These are phyloP conservation scores for Chlorella sp. DNA, from an alignment of 139 green algal species.

Conservation along the genomic window DNA sequence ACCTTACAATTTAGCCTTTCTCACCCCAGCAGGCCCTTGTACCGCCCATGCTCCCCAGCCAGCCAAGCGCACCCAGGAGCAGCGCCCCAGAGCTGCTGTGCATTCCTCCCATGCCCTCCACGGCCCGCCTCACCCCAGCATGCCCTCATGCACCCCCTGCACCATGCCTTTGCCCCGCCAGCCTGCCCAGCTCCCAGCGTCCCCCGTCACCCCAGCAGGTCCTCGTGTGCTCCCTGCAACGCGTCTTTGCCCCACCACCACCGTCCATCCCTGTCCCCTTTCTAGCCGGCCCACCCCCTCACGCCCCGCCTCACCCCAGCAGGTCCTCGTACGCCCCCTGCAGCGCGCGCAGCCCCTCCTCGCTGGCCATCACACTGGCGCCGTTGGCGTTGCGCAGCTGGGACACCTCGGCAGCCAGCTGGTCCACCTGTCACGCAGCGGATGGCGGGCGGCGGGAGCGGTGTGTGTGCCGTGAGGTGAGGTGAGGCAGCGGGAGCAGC, in stretches of 20 bases:
- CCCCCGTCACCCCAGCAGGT: no score
- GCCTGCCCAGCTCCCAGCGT: no score
- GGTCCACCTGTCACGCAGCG: conserved; percentile 46
- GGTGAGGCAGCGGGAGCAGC: neutral
- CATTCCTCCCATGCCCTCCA: no score
- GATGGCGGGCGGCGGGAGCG: neutral
- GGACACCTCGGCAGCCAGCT: conserved; percentile 58
- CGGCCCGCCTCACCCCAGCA: no score
- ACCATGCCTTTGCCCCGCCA: no score
- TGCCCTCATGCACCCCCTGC: no score
- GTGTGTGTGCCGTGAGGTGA: neutral
- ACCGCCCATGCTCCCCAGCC: no score
- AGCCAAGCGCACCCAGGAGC: no score
- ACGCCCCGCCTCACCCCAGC: conserved; percentile 59
- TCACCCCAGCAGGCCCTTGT: neutral
- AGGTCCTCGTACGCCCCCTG: conserved; percentile 58
- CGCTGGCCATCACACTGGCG: conserved; percentile 53
- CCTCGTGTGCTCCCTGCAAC: neutral
- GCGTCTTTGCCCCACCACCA: neutral
- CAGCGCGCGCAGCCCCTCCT: conserved; percentile 54
- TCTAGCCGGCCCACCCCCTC: neutral
- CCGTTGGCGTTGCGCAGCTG: conserved; percentile 53
- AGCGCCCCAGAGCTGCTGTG: no score
- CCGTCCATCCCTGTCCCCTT: neutral
- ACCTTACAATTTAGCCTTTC: no score